phyloP scores from a whole-genome alignment of 352 stramenopile species.

The Phytophthora lateralis region DNA sequence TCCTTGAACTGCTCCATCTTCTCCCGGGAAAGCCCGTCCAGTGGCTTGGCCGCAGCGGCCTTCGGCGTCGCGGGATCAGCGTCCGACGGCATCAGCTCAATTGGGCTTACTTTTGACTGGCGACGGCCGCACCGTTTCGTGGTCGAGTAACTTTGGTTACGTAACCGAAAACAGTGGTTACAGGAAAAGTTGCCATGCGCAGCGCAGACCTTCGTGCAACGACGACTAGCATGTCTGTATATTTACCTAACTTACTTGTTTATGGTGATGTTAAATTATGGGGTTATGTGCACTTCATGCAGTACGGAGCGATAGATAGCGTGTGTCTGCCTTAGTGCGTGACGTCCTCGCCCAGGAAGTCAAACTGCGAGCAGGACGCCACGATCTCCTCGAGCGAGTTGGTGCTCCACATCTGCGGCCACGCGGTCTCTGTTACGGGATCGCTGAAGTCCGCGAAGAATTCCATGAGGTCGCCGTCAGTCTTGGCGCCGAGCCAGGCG shows the following conservation, averaged over 20 bases:
- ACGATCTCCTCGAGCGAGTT: conserved; percentile 54
- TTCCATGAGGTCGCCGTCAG: conserved; percentile 35
- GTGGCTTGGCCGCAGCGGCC: conserved; percentile 23
- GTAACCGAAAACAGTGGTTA: neutral
- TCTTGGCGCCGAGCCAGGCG: conserved; percentile 24
- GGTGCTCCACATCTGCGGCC: conserved; percentile 56
- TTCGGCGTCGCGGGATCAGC: conserved; percentile 2
- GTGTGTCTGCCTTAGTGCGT: conserved; percentile 7
- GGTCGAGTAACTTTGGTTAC: conserved; percentile 4
- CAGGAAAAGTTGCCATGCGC: neutral
- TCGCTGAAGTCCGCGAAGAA: conserved; percentile 55
- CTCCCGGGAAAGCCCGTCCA: conserved; percentile 40
- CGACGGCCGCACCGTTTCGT: conserved; percentile 13
- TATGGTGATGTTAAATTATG: conserved; percentile 32
- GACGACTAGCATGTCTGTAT: conserved; percentile 3
- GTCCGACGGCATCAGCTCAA: conserved; percentile 12
- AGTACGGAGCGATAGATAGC: conserved; percentile 21
- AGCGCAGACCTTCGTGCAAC: neutral
- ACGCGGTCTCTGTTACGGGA: conserved; percentile 31
- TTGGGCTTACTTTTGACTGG: conserved; percentile 24
- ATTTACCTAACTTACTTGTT: conserved; percentile 28
- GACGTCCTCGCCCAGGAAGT: conserved; percentile 40
- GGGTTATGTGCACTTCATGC: conserved; percentile 16
- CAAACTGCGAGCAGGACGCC: conserved; percentile 32
- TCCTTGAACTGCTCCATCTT: conserved; percentile 66